Base-by-base conservation (phyloP, 1,284 basidiomycete species). In the Jaminaea rosea region DNA sequence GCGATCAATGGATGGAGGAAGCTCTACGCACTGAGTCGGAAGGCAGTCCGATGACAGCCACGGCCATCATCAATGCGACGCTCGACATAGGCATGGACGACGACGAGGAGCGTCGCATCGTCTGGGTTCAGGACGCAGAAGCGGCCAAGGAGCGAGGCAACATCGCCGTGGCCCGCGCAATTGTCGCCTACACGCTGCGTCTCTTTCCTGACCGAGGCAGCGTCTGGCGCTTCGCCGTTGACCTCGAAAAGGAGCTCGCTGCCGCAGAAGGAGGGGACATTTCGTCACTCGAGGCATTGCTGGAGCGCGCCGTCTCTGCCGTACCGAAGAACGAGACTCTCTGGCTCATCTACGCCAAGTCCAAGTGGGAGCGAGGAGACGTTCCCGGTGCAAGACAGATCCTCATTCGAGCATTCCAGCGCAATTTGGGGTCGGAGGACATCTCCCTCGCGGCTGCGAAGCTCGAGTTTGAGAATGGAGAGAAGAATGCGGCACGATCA, bases 401-500 rank as follows among this genome's bases (percentile, higher is more conserved):
- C 13, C 82, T 98, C 13, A 88, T 85, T 56, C 82, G 82, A 39
- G 91, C 94, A 0, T 97, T 97, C 78, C 83, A 87, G 56, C 87
- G 88, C 44, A 98, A 97, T 72, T 87, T 91, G 15, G 91, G 96
- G 71, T 93, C 88, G 70, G 94, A 98, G 75, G 84, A 86, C 56
- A 96, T 98, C 67, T 98, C 92, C 87, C 78, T 98, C 37, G 93
- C 92, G 0, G 93, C 93, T 19, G 89, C 94, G 56, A 94, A 96
- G 76, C 80, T 97, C 7, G 93, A 97, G 67, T 86, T 90, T 0
- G 89, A 94, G 78, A 93, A 92, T 56, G 87, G 87, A 1, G 87
- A 96, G 70, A 79, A 87, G 54, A 83, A 79, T 15, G 90, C 88
- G 10, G 93, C 93, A 0, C 78, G 84, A 52, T 84, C 90, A 75